Evolutionary conservation across 768 basidiomycete genomes (phyloP), one percentile per base, ranked within the genome.

Genomic region (Serendipita sp.): DNA sequence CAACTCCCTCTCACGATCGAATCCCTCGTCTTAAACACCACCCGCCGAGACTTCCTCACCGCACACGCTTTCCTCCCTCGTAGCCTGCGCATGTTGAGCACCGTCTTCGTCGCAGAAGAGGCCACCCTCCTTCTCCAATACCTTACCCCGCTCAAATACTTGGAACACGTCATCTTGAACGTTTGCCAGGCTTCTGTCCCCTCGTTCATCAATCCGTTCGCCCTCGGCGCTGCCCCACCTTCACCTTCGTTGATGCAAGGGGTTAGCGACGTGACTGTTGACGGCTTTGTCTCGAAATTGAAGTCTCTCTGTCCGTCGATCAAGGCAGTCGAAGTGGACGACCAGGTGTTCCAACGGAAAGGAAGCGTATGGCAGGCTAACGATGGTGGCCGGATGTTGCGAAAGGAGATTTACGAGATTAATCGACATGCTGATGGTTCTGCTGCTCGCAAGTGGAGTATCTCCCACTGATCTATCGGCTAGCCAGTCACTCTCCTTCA

Each of bases 91-190:
- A 60, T 60, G 56, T 28, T 60, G 11, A 28, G 23, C 56, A 60
- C 56, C 56, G 56, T 60, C 28, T 60, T 60, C 35, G 56, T 60
- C 56, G 23, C 18, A 32, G 23, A 60, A 8, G 56, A 60, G 10
- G 3, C 56, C 1, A 35, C 23, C 1, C 56, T 28, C 23, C 7
- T 60, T 8, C 56, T 60, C 23, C 56, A 32, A 36, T 60, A 60
- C 35, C 56, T 60, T 2, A 28, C 56, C 16, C 56, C n/a, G n/a
- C 56, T 60, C 23, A 60, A 60, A 28, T n/a, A 28, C 23, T n/a
- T 60, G 4, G 28, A 60, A 60, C 56, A 60, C 56, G 34, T 60
- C 56, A 60, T 60, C 56, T 36, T 60, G 28, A 60, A 60, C 56
- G 35, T 60, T 28, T 60, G 35, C 28, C 56, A 60, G n/a, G 16